Evolutionary conservation across 1,139 yeast species (phyloP), one percentile per base, ranked within the genome.

Genomic region (Hyphopichia khmerensis): DNA sequence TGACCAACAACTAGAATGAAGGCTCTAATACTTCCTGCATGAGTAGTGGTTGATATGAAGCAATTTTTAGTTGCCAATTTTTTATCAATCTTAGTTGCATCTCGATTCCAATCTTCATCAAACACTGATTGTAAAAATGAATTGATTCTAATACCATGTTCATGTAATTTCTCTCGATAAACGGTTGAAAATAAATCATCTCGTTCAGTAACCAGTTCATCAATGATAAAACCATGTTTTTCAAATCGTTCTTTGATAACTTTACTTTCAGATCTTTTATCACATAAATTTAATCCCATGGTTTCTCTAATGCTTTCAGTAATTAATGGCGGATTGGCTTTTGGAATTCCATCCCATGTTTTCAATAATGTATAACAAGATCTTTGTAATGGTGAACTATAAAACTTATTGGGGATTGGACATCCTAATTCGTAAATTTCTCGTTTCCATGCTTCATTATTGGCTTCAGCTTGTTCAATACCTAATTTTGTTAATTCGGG

Each of bases 281-380:
- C 89, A 57, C 91, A 84, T 3, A 81, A 61, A 56, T 84, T 86
- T n/a, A 64, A 67, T 1, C 90, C 90, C 29, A 80, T 69, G 2
- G 84, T 81, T 56, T 85, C 93, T 39, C 91, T 60, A 42, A 81
- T 67, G 1, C 79, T 77, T 55, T 84, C 91, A 35, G 88, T 69
- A 7, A 85, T 59, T 13, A 73, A 46, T 10, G 77, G 78, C 18
- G 41, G 52, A 13, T 31, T 36, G 8, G 33, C 18, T 3, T 44
- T 39, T 1, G 60, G 56, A 38, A 60, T 42, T 15, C 52, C 66
- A 6, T 47, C 41, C 91, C 91, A 84, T 1, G 90, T 82, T 36
- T 69, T 62, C 8, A 70, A 65, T 52, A 80, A 67, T 0, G 93
- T 86, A 45, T 75, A 76, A 13, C 77, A 64, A 3, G 90, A 82